Percentiles rank a stretch among this genome's conserved stretches.
These are phyloP conservation scores for Exophiala spinifera DNA, from an alignment of 2,329 filamentous ascomycete genomes.

Conservation along the genomic window DNA sequence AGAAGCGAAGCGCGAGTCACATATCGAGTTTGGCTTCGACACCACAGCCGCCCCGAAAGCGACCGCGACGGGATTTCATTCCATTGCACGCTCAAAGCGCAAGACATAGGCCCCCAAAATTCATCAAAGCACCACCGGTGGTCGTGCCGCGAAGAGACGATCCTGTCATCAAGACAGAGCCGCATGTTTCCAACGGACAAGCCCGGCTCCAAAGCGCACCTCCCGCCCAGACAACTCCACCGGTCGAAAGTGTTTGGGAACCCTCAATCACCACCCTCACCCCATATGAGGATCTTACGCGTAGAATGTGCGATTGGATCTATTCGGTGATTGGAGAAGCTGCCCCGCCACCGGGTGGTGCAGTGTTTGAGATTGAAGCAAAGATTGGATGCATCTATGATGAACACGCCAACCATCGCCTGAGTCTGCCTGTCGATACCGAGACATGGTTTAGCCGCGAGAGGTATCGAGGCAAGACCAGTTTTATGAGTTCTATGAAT, in stretches of 20 bases:
- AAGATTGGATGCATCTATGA: conserved; percentile 81
- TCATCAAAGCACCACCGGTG: conserved; percentile 15
- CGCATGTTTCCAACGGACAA: conserved; percentile 34
- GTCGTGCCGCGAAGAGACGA: conserved; percentile 20
- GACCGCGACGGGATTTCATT: conserved; percentile 51
- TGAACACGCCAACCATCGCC: conserved; percentile 62
- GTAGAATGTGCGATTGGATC: conserved; percentile 75
- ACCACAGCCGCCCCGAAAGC: conserved; percentile 46
- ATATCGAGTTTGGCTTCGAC: conserved; percentile 26
- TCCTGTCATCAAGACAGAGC: conserved; percentile 22
- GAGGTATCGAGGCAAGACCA: conserved; percentile 49
- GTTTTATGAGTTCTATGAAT: conserved; percentile 87
- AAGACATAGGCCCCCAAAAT: conserved; percentile 34
- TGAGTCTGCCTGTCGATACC: conserved; percentile 64
- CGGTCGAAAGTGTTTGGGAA: conserved; percentile 41
- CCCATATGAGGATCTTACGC: conserved; percentile 72
- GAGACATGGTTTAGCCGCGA: conserved; percentile 67
- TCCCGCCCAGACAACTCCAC: conserved; percentile 28
- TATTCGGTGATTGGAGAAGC: conserved; percentile 61
- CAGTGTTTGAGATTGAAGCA: conserved; percentile 88
- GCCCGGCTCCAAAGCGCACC: conserved; percentile 15
- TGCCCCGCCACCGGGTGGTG: conserved; percentile 53
- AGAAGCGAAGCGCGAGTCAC: conserved; percentile 27
- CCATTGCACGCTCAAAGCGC: conserved; percentile 51
- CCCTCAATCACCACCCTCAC: conserved; percentile 65